Evolutionary conservation across 2,329 filamentous ascomycete genomes (phyloP), one percentile per base, ranked within the genome.

Genomic region (Microdochium bolleyi): DNA sequence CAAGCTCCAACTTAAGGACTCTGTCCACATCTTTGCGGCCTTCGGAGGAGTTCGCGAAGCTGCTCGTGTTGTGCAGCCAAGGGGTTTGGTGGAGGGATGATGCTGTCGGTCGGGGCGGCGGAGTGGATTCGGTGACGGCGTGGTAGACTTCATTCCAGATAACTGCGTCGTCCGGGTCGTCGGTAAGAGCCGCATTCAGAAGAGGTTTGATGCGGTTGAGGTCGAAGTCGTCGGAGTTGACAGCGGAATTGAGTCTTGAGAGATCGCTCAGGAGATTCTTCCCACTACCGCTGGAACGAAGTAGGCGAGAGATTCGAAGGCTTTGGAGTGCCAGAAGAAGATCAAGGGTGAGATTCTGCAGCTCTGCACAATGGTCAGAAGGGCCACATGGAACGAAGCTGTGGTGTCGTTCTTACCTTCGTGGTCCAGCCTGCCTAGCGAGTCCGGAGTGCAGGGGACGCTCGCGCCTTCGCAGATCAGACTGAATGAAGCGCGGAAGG

Each of bases 131-230:
- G 53, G 63, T 64, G 51, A 70, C 61, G 51, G 66, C 64, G 34
- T 56, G 51, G 56, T 72, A 68, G 52, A 70, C 66, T 61, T 65
- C 61, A 48, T 63, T 52, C 69, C 63, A 75, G 54, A 74, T 67
- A n/a, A 59, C 49, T 4, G 34, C 7, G 56, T 66, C 56, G 50
- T 66, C 61, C 13, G 58, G 51, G 38, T 63, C 46, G 24, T 64
- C 54, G 37, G 57, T 56, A 51, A 69, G 53, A 48, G 61, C 63
- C 30, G 58, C 58, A 51, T 51, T 57, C 10, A 72, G 56, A 49
- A 72, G 65, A 49, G 67, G 63, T 59, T 64, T 64, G 52, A 70
- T 53, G 25, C 56, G 59, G 51, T 65, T 55, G 55, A 50, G 51
- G 27, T 59, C 51, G 38, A 58, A 53, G 24, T 54, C 38, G 38